Evolutionary conservation across 352 stramenopile genomes (phyloP).

Genomic region (Phytophthora agathidicida): DNA sequence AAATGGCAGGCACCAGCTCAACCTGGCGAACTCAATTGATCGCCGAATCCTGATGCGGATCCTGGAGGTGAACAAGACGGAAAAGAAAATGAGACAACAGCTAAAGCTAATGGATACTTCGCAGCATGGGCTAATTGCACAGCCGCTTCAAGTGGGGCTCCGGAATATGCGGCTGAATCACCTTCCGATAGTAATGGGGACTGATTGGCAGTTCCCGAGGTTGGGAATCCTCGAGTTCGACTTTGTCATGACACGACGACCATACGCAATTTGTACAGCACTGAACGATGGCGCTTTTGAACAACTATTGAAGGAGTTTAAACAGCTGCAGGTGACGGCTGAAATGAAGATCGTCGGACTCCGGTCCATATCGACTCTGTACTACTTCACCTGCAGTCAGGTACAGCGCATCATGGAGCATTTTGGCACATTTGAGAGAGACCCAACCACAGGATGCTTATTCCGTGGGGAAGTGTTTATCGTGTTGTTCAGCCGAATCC

Average conservation of each 20-base stretch:
- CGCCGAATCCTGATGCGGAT: slow-evolving; percentile 77
- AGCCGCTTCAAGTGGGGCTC: slow-evolving; percentile 55
- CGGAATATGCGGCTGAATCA: slow-evolving; percentile 72
- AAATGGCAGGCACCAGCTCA: slow-evolving; percentile 67
- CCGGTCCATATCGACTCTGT: slow-evolving; percentile 69
- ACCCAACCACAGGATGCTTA: slow-evolving; percentile 53
- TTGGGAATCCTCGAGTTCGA: slow-evolving; percentile 77
- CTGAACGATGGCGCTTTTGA: slow-evolving; percentile 73
- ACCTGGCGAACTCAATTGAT: slow-evolving; percentile 75
- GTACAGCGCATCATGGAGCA: slow-evolving; percentile 79
- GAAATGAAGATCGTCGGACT: slow-evolving; percentile 76
- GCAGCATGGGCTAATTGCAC: slow-evolving; percentile 46
- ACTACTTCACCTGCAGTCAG: slow-evolving; percentile 77
- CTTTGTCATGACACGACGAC: slow-evolving; percentile 66
- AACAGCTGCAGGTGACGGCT: slow-evolving; percentile 58
- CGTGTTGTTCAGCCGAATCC: slow-evolving; percentile 66
- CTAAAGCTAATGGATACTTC: slow-evolving; percentile 72
- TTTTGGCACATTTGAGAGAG: slow-evolving; percentile 75
- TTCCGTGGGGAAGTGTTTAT: slow-evolving; percentile 76
- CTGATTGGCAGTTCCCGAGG: slow-evolving; percentile 65
- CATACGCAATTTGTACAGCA: slow-evolving; percentile 61
- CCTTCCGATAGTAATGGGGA: slow-evolving; percentile 53
- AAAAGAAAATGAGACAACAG: slow-evolving; percentile 56
- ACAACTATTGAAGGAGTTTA: slow-evolving; percentile 82
- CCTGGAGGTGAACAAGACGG: slow-evolving; percentile 65